phyloP scores from a whole-genome alignment of 2,329 filamentous ascomycete species.

The Lachnellula suecica region DNA sequence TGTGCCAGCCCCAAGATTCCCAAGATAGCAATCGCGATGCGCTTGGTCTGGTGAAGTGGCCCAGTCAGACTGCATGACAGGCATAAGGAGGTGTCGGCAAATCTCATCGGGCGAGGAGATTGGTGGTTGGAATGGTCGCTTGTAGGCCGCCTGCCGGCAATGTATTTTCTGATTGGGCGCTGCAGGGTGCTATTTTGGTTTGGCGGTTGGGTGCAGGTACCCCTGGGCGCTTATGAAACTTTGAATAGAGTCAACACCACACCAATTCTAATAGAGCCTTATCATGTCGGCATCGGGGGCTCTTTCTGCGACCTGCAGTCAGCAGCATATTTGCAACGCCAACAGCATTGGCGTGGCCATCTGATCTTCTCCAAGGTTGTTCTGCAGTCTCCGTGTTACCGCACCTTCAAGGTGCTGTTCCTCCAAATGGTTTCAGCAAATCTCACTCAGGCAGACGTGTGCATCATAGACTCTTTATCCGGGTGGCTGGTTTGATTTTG shows the following conservation, averaged over 20 bases:
- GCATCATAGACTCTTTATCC: not conserved
- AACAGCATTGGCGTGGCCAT: not conserved
- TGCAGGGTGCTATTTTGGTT: slow-evolving; percentile 9
- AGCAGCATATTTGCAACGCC: not conserved
- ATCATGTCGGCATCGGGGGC: not conserved
- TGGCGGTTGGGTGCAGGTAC: slow-evolving; percentile 17
- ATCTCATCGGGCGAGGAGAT: not conserved
- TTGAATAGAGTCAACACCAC: slow-evolving; percentile 12
- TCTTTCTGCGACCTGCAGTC: not conserved
- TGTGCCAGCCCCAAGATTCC: not conserved
- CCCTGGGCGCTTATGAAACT: slow-evolving; percentile 19
- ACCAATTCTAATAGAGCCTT: not conserved
- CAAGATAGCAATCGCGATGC: slow-evolving; percentile 12
- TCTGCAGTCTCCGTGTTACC: not conserved
- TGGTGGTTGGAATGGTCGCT: slow-evolving; percentile 7
- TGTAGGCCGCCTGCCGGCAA: not conserved
- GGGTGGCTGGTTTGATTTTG: too few relatives aligned
- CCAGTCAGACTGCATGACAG: slow-evolving; percentile 8
- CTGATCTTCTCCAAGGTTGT: not conserved
- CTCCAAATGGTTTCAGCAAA: too few relatives aligned
- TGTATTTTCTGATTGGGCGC: slow-evolving; percentile 8
- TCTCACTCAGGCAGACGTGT: not conserved
- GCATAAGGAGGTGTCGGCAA: not conserved
- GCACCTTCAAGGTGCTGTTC: too few relatives aligned
- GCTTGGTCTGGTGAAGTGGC: slow-evolving; percentile 4